Evolutionary conservation across 805 yeast genomes (phyloP), one percentile per base, ranked within the genome.

Genomic region (Cyberlindnera samutprakarnensis): DNA sequence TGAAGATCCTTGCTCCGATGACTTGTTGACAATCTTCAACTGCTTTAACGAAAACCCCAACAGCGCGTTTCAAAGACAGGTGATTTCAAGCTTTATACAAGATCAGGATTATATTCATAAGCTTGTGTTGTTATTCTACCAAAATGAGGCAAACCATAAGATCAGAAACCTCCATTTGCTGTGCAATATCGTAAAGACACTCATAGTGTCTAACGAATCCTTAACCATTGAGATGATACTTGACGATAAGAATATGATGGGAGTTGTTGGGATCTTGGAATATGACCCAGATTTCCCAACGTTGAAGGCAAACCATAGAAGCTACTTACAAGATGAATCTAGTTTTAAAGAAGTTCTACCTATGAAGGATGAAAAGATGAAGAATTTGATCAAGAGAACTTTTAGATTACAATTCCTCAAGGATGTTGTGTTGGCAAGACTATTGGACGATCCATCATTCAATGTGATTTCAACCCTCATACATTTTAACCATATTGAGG

Each of bases 271-370:
- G 1, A 80, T 86, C 10, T 57, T 90, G 28, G 98, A 92, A 54
- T 81, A 86, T 54, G 96, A 92, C 53, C 82, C 92, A 0, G 94
- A 84, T 35, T 85, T 71, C 47, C 95, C 96, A 2, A 66, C 66
- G 11, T 67, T 68, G 42, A 87, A 85, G 54, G 85, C 95, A 4
- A 80, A 84, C 44, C 85, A 84, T 58, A 62, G 96, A 32, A 73
- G 72, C 15, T 80, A 72, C 48, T 53, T 86, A 20, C 49, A 52
- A 4, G 68, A 75, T 39, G 73, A 74, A 28, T 58, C 78, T 6
- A 65, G 66, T 25, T 80, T 83, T 58, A 80, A 79, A 52, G 79
- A 80, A 43, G 82, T 87, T 4, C 59, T 84, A 12, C 86, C 87
- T 1, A 62, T 79, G 10, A 59, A 67, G 3, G 69, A 75, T 44